Base-by-base conservation (phyloP, 768 basidiomycete genomes). In the Tulasnella sp. region DNA sequence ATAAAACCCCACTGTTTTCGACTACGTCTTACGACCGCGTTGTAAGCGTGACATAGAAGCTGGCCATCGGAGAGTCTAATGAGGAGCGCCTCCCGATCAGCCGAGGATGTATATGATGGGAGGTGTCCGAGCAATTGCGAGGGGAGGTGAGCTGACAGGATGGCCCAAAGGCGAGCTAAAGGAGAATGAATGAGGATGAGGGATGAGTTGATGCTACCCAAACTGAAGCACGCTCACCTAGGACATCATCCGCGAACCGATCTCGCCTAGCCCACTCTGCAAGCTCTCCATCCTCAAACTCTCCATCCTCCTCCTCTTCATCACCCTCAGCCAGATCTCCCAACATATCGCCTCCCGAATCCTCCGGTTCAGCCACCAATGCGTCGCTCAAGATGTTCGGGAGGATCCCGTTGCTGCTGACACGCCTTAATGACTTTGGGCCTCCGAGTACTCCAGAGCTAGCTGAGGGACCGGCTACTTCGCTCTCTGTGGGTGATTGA, bases 1-100 rank as follows among this genome's bases (percentile, higher is more conserved):
- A 3, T n/a, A n/a, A n/a, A n/a, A n/a, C n/a, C n/a, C n/a, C 95
- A 97, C 0, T 94, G 94, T 81, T 92, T 90, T 72, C 90, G 90
- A 10, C 94, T 95, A 80, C 90, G 89, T 36, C 96, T 90, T 0
- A 97, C 92, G 39, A 90, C 92, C 16, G 89, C 85, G 84, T 97
- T 97, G 86, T 95, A 96, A 0, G 93, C 92, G 2, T 88, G 84
- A 82, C 95, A 97, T 18, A 97, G 88, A 12, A 94, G 85, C 82
- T 95, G 93, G 0, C 96, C 95, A 4, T 92, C 94, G 1, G 92
- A 89, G 9, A 94, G 86, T 5, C 87, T 87, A 3, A 85, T 84
- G 2, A 94, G 87, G 81, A 94, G 27, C 12, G 78, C 18, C n/a
- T 74, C 40, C 19, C 78, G 78, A 27, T 79, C 78, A 27, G 31